phyloP scores from a whole-genome alignment of 805 yeast genomes.

The Pichia nanzhaoensis region DNA sequence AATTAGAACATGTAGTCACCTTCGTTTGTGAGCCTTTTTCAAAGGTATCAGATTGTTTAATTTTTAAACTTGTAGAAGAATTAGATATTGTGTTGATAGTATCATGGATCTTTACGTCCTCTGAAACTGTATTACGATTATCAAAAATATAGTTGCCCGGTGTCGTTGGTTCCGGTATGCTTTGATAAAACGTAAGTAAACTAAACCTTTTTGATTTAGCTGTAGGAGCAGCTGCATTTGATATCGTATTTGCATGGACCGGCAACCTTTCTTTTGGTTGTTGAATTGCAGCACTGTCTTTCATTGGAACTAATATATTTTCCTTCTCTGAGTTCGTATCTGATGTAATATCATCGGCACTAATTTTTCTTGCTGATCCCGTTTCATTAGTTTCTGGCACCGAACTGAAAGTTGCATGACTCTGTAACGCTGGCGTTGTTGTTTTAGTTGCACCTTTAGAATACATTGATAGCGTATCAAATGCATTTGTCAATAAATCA shows the following conservation, averaged over 20 bases:
- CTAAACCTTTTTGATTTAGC: conserved; percentile 29
- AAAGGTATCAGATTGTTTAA: neutral
- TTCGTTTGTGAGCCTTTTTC: neutral
- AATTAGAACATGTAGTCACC: neutral
- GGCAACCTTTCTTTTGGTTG: neutral
- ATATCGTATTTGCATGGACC: neutral
- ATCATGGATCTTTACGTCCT: neutral
- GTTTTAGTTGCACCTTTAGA: conserved; percentile 1
- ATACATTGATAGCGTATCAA: conserved; percentile 18
- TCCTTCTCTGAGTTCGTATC: conserved; percentile 7
- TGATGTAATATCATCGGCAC: too few species aligned
- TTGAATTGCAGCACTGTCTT: neutral
- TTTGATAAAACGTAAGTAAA: conserved; percentile 27
- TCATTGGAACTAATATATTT: neutral
- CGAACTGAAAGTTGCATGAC: too few species aligned
- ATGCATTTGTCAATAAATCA: conserved; percentile 29
- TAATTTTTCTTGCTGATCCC: too few species aligned
- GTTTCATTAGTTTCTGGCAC: conserved; percentile 1
- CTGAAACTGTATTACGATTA: neutral
- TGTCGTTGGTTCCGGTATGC: conserved; percentile 13
- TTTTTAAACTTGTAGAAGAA: neutral
- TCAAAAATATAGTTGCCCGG: conserved; percentile 2
- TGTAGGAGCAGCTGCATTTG: conserved; percentile 7
- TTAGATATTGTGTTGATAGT: neutral
- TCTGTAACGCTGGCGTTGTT: too few species aligned